phyloP scores from a whole-genome alignment of 1,284 basidiomycete genomes.

The Cerioporus squamosus region DNA sequence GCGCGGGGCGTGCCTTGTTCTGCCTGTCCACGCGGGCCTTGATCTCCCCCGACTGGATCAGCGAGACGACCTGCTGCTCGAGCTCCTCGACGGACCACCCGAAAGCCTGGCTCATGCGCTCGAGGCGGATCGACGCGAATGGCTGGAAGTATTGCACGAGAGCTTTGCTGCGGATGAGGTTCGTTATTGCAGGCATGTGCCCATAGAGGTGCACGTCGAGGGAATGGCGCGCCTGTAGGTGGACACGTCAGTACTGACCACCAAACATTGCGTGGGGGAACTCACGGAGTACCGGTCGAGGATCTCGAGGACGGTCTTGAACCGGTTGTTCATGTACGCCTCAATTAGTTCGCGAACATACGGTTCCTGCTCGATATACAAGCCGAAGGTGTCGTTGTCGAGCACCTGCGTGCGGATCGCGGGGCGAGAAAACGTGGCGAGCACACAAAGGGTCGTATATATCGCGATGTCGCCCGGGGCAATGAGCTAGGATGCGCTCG shows the following conservation, averaged over 20 bases:
- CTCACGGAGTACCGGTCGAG: conserved; percentile 75
- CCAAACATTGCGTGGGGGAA: conserved; percentile 1
- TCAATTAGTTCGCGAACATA: conserved; percentile 84
- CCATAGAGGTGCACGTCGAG: conserved; percentile 76
- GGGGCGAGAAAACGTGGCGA: conserved; percentile 74
- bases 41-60: conserved; percentile 78
- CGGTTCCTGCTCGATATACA: conserved; percentile 85
- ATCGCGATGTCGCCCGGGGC: conserved; percentile 82
- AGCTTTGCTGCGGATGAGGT: conserved; percentile 70
- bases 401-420: conserved; percentile 73
- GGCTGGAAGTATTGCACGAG: conserved; percentile 87
- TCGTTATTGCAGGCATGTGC: conserved; percentile 65
- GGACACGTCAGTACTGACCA: not conserved
- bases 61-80: conserved; percentile 68
- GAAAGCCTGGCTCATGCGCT: conserved; percentile 81
- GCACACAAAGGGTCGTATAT: conserved; percentile 80
- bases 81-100: conserved; percentile 77
- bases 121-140: conserved; percentile 79
- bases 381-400: conserved; percentile 70
- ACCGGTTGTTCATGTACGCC: conserved; percentile 82
- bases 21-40: conserved; percentile 81
- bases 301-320: conserved; percentile 78
- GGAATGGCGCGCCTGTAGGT: conserved; percentile 67
- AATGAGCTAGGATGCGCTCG: conserved; percentile 54
- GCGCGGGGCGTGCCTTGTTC: conserved; percentile 59